Evolutionary conservation across 306 rosid genomes (phyloP).

Genomic region (Fragaria vesca): DNA sequence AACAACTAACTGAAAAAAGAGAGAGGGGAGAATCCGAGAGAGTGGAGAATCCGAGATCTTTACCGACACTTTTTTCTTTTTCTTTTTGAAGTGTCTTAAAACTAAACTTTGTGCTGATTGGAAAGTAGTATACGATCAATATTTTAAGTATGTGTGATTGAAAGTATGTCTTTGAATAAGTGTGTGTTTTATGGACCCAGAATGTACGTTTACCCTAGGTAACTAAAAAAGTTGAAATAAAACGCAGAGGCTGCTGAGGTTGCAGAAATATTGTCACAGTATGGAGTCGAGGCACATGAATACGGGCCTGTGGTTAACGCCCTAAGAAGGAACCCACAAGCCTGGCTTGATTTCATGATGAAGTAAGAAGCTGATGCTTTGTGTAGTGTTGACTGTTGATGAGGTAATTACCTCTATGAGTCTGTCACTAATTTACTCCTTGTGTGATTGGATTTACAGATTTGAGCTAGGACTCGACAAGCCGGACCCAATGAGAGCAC

Average conservation of each 20-base stretch:
- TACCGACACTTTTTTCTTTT: background rate
- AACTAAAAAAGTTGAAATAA: background rate
- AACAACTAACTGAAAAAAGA: background rate
- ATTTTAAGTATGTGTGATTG: no score
- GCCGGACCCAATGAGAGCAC: constrained; percentile 91
- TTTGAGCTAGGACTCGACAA: constrained; percentile 90
- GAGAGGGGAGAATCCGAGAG: background rate
- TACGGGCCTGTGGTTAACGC: constrained; percentile 78
- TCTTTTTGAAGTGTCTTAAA: background rate
- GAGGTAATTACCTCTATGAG: background rate
- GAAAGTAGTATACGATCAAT: background rate
- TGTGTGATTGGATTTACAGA: constrained; percentile 30
- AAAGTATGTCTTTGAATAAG: background rate
- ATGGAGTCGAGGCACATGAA: constrained; percentile 49
- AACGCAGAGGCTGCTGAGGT: constrained; percentile 51
- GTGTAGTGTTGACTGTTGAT: background rate
- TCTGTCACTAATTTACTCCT: background rate
- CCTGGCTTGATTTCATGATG: constrained; percentile 99
- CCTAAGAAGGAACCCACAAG: constrained; percentile 79
- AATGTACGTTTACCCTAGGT: background rate
- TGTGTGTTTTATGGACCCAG: background rate
- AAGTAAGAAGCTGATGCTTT: constrained; percentile 44
- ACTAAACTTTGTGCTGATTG: background rate
- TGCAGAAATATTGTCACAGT: constrained; percentile 45
- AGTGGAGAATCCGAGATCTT: background rate